Evolutionary conservation across 2,329 filamentous ascomycete species (phyloP).

Genomic region (Xenoacremonium recifei): DNA sequence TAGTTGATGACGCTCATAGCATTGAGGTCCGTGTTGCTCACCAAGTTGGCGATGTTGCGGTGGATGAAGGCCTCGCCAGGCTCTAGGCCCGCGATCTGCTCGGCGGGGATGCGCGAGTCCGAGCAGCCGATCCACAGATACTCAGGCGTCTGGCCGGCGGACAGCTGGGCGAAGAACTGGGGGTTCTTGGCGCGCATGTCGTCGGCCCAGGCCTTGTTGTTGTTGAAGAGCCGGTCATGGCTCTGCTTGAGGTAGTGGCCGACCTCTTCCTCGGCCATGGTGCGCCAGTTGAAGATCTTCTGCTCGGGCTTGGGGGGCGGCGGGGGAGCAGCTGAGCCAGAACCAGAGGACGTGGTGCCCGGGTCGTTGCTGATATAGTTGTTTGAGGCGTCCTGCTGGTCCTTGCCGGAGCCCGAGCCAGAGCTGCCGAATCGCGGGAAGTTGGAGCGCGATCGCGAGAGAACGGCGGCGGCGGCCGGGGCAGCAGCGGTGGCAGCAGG

Average conservation of each 20-base stretch:
- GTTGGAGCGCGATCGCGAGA: not conserved
- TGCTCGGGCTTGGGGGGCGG: constrained; percentile 3
- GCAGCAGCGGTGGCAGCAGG: not conserved
- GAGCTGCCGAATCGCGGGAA: not conserved
- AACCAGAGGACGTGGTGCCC: not conserved
- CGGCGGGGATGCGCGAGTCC: constrained; percentile 89
- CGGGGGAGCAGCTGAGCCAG: constrained; percentile 3
- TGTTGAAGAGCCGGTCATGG: constrained; percentile 67
- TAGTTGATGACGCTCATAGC: constrained; percentile 83
- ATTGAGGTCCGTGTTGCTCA: constrained; percentile 77
- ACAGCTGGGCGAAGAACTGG: constrained; percentile 63
- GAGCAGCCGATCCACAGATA: constrained; percentile 90
- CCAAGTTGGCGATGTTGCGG: constrained; percentile 91
- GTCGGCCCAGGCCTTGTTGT: constrained; percentile 66
- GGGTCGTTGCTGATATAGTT: not conserved
- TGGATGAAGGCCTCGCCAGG: constrained; percentile 94
- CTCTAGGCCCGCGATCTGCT: constrained; percentile 76
- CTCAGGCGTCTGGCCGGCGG: constrained; percentile 64
- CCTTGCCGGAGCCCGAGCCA: not conserved
- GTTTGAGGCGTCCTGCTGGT: not conserved
- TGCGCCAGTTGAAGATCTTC: constrained; percentile 17
- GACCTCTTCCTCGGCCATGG: constrained; percentile 42
- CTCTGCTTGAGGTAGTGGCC: constrained; percentile 58
- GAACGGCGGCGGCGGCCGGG: not conserved
- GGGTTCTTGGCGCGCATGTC: constrained; percentile 58